Conservation (phyloP, 805 yeast species). For the Ogataea allantospora region DNA sequence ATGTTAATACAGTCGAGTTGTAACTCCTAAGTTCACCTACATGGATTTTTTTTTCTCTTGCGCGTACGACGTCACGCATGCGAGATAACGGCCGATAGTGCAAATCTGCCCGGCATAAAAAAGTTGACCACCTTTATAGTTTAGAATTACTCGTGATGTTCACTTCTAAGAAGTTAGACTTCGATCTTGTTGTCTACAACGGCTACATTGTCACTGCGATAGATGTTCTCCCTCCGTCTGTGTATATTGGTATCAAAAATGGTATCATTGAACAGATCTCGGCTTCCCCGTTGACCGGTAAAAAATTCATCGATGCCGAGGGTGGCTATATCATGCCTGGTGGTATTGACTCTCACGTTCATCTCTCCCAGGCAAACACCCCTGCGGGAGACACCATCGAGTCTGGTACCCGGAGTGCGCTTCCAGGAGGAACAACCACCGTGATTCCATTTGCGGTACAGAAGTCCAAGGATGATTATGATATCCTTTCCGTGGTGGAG, state of each 20-base stretch:
- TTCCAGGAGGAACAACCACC: constrained; percentile 52
- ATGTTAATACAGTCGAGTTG: background rate
- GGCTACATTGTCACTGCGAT: constrained; percentile 34
- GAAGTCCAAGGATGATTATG: constrained; percentile 32
- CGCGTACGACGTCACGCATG: background rate
- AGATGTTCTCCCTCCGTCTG: constrained; percentile 30
- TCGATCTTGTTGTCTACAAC: constrained; percentile 32
- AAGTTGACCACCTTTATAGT: too few relatives aligned
- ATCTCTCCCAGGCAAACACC: constrained; percentile 41
- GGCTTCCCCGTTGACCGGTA: constrained; percentile 19
- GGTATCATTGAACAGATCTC: constrained; percentile 22
- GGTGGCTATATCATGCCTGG: constrained; percentile 51
- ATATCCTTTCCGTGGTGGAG: constrained; percentile 21
- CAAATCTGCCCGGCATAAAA: background rate
- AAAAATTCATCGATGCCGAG: constrained; percentile 38
- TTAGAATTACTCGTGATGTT: background rate
- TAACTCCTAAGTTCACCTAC: background rate
- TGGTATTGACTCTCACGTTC: constrained; percentile 52
- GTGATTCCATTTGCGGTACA: constrained; percentile 47
- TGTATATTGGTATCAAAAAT: constrained; percentile 39
- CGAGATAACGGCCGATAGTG: background rate
- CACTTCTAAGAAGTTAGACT: background rate
- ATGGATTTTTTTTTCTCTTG: background rate
- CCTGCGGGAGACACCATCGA: constrained; percentile 45
- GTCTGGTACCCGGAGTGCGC: constrained; percentile 44